Evolutionary conservation across 163 green algal genomes (phyloP).

Genomic region (Prototheca wickerhamii): DNA sequence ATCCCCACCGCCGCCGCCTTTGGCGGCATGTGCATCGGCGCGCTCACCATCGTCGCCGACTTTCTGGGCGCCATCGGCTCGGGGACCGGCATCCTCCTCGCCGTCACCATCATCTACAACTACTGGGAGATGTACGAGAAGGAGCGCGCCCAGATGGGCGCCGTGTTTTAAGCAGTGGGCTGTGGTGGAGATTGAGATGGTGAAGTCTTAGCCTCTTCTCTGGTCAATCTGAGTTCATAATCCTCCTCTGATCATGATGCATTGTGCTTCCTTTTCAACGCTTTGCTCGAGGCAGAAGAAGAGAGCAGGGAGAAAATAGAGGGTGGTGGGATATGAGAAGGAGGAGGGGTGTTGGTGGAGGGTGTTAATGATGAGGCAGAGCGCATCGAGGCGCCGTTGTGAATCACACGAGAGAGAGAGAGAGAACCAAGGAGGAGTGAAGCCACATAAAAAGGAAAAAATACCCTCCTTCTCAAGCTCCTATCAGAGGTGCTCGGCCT

Average conservation of each 20-base stretch:
- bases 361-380: neutral
- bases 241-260: neutral
- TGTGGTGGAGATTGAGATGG: neutral
- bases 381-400: no score
- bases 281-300: neutral
- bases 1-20: conserved; percentile 98
- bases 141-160: conserved; percentile 17
- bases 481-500: neutral
- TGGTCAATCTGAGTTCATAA: neutral
- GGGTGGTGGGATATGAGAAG: neutral
- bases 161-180: neutral
- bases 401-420: neutral
- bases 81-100: conserved; percentile 96
- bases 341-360: neutral
- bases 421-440: neutral
- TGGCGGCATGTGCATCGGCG: conserved; percentile 99
- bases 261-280: neutral
- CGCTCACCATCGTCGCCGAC: conserved; percentile 96
- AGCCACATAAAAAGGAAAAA: neutral
- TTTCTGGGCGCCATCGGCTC: conserved; percentile 96
- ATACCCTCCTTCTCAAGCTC: neutral
- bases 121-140: conserved; percentile 44
- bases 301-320: neutral
- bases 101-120: conserved; percentile 98
- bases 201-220: neutral